phyloP scores from a whole-genome alignment of 2,329 filamentous ascomycete species.

The Microsporum audouinii region DNA sequence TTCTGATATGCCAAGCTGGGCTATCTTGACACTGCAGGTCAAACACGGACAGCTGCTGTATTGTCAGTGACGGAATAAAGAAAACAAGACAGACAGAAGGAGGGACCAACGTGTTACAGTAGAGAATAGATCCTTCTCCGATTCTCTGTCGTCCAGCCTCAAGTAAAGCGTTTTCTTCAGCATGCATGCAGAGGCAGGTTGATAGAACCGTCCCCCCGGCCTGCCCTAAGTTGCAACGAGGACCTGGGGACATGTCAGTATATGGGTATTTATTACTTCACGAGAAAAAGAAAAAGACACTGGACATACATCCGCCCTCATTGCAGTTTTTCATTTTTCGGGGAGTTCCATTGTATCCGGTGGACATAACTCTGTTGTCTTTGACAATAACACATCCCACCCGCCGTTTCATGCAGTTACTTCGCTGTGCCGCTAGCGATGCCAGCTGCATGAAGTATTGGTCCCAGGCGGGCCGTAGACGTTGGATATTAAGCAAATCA shows the following conservation, averaged over 20 bases:
- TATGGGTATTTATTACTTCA: neutral
- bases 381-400: constrained; percentile 89
- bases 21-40: constrained; percentile 97
- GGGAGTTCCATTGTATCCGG: constrained; percentile 97
- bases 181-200: constrained; percentile 93
- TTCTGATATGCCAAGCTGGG: constrained; percentile 88
- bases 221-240: constrained; percentile 67
- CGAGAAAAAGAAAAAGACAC: neutral
- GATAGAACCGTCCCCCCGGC: constrained; percentile 61
- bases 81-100: neutral
- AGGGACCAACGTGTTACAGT: constrained; percentile 62
- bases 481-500: constrained; percentile 63
- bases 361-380: constrained; percentile 77
- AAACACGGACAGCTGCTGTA: constrained; percentile 65
- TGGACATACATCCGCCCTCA: constrained; percentile 64
- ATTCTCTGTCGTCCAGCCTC: constrained; percentile 90
- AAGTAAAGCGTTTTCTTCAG: constrained; percentile 91
- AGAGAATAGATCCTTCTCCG: constrained; percentile 67
- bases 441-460: constrained; percentile 98
- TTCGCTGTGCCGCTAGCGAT: constrained; percentile 74
- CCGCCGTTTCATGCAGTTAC: constrained; percentile 96
- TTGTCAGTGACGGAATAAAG: constrained; percentile 9
- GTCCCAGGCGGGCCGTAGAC: constrained; percentile 85
- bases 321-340: constrained; percentile 79
- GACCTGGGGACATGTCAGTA: constrained; percentile 27